Base-by-base conservation (phyloP, 345 rosid genomes). In the Corchorus olitorius region DNA sequence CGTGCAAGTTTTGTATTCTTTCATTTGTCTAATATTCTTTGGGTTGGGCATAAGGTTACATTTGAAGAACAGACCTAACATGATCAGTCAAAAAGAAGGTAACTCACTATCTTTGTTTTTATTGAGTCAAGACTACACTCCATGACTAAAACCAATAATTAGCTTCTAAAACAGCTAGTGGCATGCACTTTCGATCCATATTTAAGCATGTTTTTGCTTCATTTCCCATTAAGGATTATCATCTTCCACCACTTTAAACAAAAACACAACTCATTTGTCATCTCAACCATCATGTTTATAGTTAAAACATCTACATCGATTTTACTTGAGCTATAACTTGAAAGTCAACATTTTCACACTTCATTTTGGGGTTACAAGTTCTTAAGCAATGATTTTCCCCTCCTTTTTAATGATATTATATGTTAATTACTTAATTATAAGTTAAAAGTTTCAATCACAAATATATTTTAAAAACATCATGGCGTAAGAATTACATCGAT, bases 321-420 rank as follows among this genome's bases (percentile, higher is more conserved):
- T 53, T 70, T n/a, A 34, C 74, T 70, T 70, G 53, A 50, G 16
- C 61, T 70, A 5, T 2, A 16, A 52, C 48, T 17, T 34, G 5
- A 17, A 70, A 70, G 74, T 70, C 74, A 70, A 48, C 46, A 53
- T 10, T 34, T 70, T 70, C 74, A 70, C 74, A 53, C 60, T 53
- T 7, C 41, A 49, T 8, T 39, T 39, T 8, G 22, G 35, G 3
- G 43, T 50, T 69, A 16, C 27, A 34, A 33, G 43, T 46, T 60
- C 7, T 60, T 60, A 4, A 13, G 17, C 34, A 56, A 20, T 20
- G 14, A 56, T 56, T 9, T 56, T 19, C 20, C 8, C 43, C 43
- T 39, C 43, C 20, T 55, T 22, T 8, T 20, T 10, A 11, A 59
- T 27, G 15, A 58, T 22, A 27, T 59, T 27, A 59, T 2, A 4